Percentiles rank a stretch among this genome's conserved stretches.
Conservation (phyloP, 2,329 filamentous ascomycete species). For the Aspergillus brunneoviolaceus region DNA sequence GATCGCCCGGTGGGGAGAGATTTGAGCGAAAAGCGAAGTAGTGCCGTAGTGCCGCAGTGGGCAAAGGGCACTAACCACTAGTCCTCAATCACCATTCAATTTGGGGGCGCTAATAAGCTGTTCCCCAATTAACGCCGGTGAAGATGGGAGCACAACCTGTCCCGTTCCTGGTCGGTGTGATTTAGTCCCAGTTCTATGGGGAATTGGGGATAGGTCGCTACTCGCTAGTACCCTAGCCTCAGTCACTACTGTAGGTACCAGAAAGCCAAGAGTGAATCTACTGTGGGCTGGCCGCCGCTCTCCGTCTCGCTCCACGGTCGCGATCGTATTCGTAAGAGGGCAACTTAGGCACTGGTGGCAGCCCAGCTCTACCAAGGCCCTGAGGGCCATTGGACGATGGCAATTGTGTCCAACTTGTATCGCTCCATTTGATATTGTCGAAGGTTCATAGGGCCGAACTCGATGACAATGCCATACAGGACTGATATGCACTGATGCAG, state of each 20-base stretch:
- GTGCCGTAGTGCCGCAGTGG: neutral
- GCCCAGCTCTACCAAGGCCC: neutral
- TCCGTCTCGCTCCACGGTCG: constrained; percentile 2
- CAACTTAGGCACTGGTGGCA: neutral
- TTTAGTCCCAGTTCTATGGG: constrained; percentile 6
- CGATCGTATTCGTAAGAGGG: neutral
- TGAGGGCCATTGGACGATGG: neutral
- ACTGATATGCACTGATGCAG: neutral
- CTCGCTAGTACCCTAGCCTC: constrained; percentile 9
- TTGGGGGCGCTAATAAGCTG: constrained; percentile 7
- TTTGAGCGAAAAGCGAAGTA: neutral
- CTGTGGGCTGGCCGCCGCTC: constrained; percentile 8
- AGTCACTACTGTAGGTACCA: constrained; percentile 38
- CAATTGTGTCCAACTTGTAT: neutral
- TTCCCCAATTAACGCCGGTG: constrained; percentile 12
- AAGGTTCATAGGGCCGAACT: neutral
- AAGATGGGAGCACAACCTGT: constrained; percentile 4
- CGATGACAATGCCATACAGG: neutral
- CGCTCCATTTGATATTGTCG: neutral
- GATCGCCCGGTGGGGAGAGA: constrained; percentile 30
- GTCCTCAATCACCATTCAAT: neutral
- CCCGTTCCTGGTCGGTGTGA: constrained; percentile 18
- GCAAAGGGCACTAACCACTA: neutral
- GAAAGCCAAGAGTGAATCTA: constrained; percentile 16
- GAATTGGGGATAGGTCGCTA: constrained; percentile 5